These are phyloP conservation scores for Leccinellum albellum DNA, from an alignment of 768 basidiomycete species.

Conservation along the genomic window DNA sequence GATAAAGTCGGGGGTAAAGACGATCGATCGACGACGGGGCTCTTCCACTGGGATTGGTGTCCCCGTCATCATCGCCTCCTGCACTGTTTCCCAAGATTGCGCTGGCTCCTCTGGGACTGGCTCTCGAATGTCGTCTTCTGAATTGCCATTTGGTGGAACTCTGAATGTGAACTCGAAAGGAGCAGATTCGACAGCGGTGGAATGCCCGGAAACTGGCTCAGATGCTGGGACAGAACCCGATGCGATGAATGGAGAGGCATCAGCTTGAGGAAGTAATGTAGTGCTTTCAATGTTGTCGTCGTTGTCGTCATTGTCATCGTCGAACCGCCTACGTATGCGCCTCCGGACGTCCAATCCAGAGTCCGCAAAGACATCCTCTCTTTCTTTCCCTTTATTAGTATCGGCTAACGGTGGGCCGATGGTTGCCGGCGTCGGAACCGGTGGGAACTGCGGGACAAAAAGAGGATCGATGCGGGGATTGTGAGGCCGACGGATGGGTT, in stretches of 20 bases:
- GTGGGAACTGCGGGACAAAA: slow-evolving; percentile 6
- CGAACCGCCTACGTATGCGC: slow-evolving; percentile 19
- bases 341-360: slow-evolving; percentile 9
- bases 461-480: slow-evolving; percentile 10
- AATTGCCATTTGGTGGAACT: not conserved
- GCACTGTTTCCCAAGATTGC: slow-evolving; percentile 23
- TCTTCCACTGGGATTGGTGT: slow-evolving; percentile 21
- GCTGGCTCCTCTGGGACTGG: slow-evolving; percentile 26
- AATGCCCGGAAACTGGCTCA: slow-evolving; percentile 1
- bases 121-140: slow-evolving; percentile 22
- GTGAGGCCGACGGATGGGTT: slow-evolving; percentile 17
- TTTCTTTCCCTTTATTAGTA: slow-evolving; percentile 27
- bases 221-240: not conserved
- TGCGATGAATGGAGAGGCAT: slow-evolving; percentile 5
- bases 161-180: slow-evolving; percentile 28
- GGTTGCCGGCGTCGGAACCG: not conserved
- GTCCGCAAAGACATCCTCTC: slow-evolving; percentile 6
- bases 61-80: slow-evolving; percentile 23
- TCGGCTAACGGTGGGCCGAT: not conserved
- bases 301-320: slow-evolving; percentile 8
- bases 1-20: slow-evolving; percentile 21
- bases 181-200: slow-evolving; percentile 9
- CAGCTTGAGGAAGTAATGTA: not conserved
- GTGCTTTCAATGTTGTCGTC: slow-evolving; percentile 8
- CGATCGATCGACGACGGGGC: slow-evolving; percentile 24